Percentiles rank a stretch among this genome's conserved stretches.
phyloP scores from a whole-genome alignment of 176 grass and related monocot genomes.

The Leersia perrieri region DNA sequence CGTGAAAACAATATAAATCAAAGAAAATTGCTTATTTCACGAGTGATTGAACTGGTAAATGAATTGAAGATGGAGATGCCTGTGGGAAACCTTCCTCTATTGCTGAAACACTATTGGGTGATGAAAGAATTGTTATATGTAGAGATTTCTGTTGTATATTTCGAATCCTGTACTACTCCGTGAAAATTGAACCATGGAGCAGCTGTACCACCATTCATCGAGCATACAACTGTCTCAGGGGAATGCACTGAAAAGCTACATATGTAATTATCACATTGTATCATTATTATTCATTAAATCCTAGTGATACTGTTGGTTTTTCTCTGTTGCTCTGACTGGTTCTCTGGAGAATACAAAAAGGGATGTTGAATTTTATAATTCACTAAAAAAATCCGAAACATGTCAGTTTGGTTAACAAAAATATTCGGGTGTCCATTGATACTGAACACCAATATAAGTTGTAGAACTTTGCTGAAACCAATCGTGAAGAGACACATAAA shows the following conservation, averaged over 20 bases:
- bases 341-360: neutral
- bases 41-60: neutral
- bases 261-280: neutral
- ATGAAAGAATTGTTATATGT: neutral
- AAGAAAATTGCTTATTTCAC: neutral
- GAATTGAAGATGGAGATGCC: neutral
- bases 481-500: neutral
- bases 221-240: neutral
- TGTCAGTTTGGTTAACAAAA: neutral
- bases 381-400: neutral
- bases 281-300: constrained; percentile 2
- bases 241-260: neutral
- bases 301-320: neutral
- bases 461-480: neutral
- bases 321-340: neutral
- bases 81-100: neutral
- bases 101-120: neutral
- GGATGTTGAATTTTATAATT: neutral
- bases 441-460: neutral
- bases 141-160: constrained; percentile 10
- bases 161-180: neutral
- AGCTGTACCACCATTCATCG: neutral
- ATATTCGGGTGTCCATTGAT: neutral
- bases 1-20: constrained; percentile 23
- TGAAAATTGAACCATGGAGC: neutral